Conservation (phyloP, 441 rosid genomes). For the Dalechampia spathulata region DNA sequence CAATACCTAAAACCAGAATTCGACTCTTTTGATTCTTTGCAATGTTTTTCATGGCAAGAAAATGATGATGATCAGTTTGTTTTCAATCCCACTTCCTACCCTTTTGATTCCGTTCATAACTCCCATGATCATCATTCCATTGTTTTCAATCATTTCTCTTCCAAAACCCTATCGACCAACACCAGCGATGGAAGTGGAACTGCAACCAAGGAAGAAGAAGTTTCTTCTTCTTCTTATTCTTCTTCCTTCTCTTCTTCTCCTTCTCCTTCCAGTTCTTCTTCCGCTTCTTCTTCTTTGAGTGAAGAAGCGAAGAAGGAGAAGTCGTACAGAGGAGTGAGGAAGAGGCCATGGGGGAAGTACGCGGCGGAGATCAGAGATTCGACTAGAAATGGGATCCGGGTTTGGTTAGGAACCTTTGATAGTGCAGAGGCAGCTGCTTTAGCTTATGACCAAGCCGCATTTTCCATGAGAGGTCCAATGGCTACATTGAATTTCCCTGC, state of each 20-base stretch:
- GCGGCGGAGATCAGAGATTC: slow-evolving; percentile 96
- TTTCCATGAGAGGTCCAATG: slow-evolving; percentile 55
- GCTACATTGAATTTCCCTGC: slow-evolving; percentile 73
- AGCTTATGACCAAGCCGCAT: slow-evolving; percentile 91
- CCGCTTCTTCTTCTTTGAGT: too few species aligned
- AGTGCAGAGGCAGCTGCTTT: slow-evolving; percentile 75
- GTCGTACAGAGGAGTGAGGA: slow-evolving; percentile 72
- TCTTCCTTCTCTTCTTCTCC: too few species aligned
- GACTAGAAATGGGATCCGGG: slow-evolving; percentile 70
- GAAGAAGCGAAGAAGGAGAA: slow-evolving; percentile 34
- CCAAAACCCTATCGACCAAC: slow-evolving; percentile 10
- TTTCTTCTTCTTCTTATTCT: slow-evolving; percentile 24
- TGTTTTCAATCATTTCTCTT: too few species aligned
- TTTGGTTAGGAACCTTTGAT: slow-evolving; percentile 87
- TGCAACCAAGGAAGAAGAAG: slow-evolving; percentile 42
- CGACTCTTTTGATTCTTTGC: slow-evolving; percentile 17
- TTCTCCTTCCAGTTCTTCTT: too few species aligned
- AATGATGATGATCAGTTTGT: slow-evolving; percentile 10
- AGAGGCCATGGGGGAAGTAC: slow-evolving; percentile 80
- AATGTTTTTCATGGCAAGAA: slow-evolving; percentile 21
- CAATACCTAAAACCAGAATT: slow-evolving; percentile 20
- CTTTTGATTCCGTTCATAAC: slow-evolving; percentile 25
- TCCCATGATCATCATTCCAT: slow-evolving; percentile 25
- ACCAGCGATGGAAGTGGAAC: background rate
- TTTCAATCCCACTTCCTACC: slow-evolving; percentile 15